Percentiles rank a stretch among this genome's conserved stretches.
Conservation (phyloP, 495 filamentous ascomycete species). For the Lophiotrema nucula region DNA sequence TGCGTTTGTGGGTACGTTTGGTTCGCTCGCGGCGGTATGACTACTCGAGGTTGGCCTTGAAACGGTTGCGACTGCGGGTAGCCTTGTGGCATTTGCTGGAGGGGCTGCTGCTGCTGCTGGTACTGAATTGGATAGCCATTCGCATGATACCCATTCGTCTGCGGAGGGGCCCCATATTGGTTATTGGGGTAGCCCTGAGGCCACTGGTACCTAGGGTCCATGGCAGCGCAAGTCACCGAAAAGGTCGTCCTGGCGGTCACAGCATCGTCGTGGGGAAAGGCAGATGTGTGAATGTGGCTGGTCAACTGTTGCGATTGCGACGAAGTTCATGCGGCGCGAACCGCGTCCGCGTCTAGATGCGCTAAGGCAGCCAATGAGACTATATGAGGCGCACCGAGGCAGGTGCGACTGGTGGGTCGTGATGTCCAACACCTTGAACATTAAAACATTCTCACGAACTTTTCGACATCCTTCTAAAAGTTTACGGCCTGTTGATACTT, state of each 20-base stretch:
- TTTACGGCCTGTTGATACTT: no score
- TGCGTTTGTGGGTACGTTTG: constrained; percentile 4
- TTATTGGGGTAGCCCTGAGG: constrained; percentile 17
- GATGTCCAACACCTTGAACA: not conserved
- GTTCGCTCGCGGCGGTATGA: constrained; percentile 24
- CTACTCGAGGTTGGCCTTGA: constrained; percentile 19
- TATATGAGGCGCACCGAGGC: constrained; percentile 8
- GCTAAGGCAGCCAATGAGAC: constrained; percentile 5
- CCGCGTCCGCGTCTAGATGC: constrained; percentile 4
- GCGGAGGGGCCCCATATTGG: constrained; percentile 23
- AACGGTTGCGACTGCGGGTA: constrained; percentile 14
- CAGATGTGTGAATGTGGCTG: not conserved
- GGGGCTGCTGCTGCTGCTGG: constrained; percentile 5
- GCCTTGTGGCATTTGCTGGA: constrained; percentile 5
- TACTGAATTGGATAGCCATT: constrained; percentile 21
- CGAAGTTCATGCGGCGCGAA: constrained; percentile 1
- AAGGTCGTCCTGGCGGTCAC: not conserved
- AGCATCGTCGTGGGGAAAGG: constrained; percentile 6
- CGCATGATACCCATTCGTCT: constrained; percentile 15
- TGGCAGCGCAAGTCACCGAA: not conserved
- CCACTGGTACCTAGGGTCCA: constrained; percentile 31
- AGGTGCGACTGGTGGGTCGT: not conserved
- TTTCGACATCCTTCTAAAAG: no score
- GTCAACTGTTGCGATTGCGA: not conserved
- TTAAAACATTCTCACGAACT: no score